Base-by-base conservation (phyloP, 805 yeast species). In the Candida germanica region DNA sequence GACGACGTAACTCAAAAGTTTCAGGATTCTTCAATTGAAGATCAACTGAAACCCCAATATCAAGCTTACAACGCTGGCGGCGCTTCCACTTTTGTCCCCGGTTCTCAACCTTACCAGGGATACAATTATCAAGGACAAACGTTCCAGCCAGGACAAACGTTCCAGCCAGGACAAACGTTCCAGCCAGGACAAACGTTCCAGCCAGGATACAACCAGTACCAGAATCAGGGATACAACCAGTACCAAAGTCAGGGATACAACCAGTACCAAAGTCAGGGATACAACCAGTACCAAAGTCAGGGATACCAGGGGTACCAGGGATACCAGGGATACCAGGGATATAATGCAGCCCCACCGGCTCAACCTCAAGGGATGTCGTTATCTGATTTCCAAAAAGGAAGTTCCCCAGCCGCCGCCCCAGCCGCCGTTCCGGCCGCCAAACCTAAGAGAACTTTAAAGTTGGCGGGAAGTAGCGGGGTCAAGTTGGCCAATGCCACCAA, bases 361-460 rank as follows among this genome's bases (percentile, higher is more conserved):
- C 17, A 33, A 39, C 56, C 50, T 38, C 51, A 52, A 44, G 55
- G 66, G 7, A 79, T 86, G 87, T 75, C 89, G 26, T 71, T 87
- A 50, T 94, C 87, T 36, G 95, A 86, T 47, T 87, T 79, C 65
- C 82, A 84, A 56, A 81, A 81, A 56, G 85, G 80, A 55, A 74
- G 79, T 54, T 60, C 70, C 38, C n/a, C n/a, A n/a, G 72, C 66
- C 21, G 11, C 22, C 13, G 8, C 17, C 3, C 44, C 57, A 41
- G 64, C 51, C 40, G 63, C 62, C 42, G 51, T 64, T 13, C 80
- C 83, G 8, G 73, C 39, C 31, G 80, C 83, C 12, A 73, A 75
- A 56, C 82, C 83, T 29, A 85, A 83, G 69, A 80, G 70, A 53
- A 75, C 79, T 31, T 71, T 83, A 59, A 82, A 81, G 56, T 69